Evolutionary conservation across 495 filamentous ascomycete genomes (phyloP).

Genomic region (Staphylotrichum longicolle): DNA sequence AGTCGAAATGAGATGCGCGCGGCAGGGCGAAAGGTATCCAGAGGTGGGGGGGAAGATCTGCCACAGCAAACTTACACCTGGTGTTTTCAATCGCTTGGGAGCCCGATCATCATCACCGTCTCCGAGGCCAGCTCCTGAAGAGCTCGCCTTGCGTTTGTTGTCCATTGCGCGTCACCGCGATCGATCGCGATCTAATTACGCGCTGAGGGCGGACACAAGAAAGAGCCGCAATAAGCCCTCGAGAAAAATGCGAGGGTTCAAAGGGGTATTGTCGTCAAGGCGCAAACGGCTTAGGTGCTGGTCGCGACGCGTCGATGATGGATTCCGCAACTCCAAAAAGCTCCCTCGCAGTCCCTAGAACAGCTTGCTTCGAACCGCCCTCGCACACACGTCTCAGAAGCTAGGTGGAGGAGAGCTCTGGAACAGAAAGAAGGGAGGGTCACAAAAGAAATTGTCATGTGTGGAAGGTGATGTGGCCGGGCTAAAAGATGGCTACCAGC

Average conservation of each 20-base stretch:
- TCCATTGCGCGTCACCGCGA: conserved; percentile 50
- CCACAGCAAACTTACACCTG: conserved; percentile 33
- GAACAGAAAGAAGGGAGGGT: neutral
- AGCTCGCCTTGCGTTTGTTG: conserved; percentile 63
- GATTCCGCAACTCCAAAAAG: conserved; percentile 4
- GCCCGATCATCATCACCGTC: conserved; percentile 57
- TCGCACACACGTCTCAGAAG: neutral
- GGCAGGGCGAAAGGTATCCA: neutral
- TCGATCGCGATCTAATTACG: neutral
- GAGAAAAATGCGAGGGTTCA: neutral
- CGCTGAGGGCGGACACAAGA: neutral
- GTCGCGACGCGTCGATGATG: conserved; percentile 28
- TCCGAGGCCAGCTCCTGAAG: conserved; percentile 36
- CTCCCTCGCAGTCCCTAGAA: neutral
- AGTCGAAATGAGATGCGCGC: too few species aligned
- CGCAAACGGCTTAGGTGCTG: conserved; percentile 20
- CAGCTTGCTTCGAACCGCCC: neutral
- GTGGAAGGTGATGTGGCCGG: neutral
- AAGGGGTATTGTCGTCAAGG: conserved; percentile 17
- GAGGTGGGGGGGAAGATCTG: neutral
- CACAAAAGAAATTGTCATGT: neutral
- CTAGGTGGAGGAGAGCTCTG: neutral
- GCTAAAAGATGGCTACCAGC: neutral
- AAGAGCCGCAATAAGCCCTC: conserved; percentile 15
- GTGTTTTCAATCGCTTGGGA: conserved; percentile 58